Evolutionary conservation across 106 monocot genomes (phyloP), one percentile per base, ranked within the genome.

Genomic region (Ottelia alismoides): DNA sequence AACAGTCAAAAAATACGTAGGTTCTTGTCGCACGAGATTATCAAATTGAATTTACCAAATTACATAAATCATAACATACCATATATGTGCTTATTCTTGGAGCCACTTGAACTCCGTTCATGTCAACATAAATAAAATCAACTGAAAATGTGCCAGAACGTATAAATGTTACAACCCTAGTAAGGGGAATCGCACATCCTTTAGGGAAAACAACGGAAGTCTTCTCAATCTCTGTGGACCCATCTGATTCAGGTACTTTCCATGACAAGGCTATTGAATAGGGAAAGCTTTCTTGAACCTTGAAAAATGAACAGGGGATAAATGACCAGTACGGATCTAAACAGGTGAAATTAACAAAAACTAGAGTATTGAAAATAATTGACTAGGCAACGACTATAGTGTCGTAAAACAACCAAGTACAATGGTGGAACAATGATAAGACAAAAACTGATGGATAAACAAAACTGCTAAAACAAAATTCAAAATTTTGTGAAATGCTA

Each of bases 271-370:
- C 81, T 62, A 98, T 77, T 43, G 85, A 25, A 55, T 76, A 98
- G 22, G 96, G 85, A 58, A 82, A 89, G 53, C 79, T 79, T n/a
- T 98, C 96, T 45, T 84, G 66, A 50, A 98, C 89, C 96, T 98
- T 16, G 1, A 47, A 6, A 27, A 2, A 28, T n/a, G n/a, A n/a
- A n/a, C n/a, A n/a, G n/a, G n/a, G n/a, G n/a, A n/a, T n/a, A n/a
- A n/a, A n/a, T n/a, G n/a, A n/a, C n/a, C n/a, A n/a, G n/a, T n/a
- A n/a, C n/a, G n/a, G n/a, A n/a, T n/a, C n/a, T n/a, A n/a, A n/a
- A n/a, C n/a, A n/a, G n/a, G n/a, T n/a, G n/a, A n/a, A n/a, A n/a
- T n/a, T n/a, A n/a, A n/a, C n/a, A n/a, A n/a, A n/a, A n/a, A n/a
- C n/a, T n/a, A n/a, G n/a, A n/a, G n/a, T n/a, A n/a, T n/a, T n/a